Evolutionary conservation across 73 alveolate species (phyloP).

Genomic region (Paramecium pentaurelia): DNA sequence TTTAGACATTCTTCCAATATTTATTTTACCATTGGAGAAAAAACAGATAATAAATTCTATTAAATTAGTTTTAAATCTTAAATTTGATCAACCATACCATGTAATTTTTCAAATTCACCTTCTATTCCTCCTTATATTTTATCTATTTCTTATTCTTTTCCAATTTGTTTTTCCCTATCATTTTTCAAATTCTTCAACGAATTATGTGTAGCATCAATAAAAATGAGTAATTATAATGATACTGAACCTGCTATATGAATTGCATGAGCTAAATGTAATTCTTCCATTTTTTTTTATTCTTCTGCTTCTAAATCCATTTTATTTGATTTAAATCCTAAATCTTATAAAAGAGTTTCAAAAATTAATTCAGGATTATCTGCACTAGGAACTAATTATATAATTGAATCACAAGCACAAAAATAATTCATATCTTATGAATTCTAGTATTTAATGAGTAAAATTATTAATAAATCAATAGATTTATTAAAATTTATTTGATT

Average conservation of each 20-base stretch:
- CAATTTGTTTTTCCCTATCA: constrained; percentile 43
- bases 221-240: constrained; percentile 14
- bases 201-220: constrained; percentile 45
- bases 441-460: neutral
- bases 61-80: neutral
- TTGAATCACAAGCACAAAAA: neutral
- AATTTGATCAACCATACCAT: neutral
- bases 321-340: neutral
- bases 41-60: constrained; percentile 28
- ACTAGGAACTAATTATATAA: neutral
- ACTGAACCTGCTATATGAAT: constrained; percentile 32
- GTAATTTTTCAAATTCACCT: constrained; percentile 54
- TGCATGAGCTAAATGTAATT: neutral
- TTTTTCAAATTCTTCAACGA: constrained; percentile 16
- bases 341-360: neutral
- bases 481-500: neutral
- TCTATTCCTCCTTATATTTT: constrained; percentile 48
- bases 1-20: constrained; percentile 6
- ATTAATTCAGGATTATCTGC: neutral
- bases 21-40: constrained; percentile 45
- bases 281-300: neutral
- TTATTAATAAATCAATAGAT: neutral
- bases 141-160: constrained; percentile 52
- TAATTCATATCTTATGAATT: neutral
- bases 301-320: neutral